Evolutionary conservation across 768 basidiomycete species (phyloP).

Genomic region (Mycena belliarum): DNA sequence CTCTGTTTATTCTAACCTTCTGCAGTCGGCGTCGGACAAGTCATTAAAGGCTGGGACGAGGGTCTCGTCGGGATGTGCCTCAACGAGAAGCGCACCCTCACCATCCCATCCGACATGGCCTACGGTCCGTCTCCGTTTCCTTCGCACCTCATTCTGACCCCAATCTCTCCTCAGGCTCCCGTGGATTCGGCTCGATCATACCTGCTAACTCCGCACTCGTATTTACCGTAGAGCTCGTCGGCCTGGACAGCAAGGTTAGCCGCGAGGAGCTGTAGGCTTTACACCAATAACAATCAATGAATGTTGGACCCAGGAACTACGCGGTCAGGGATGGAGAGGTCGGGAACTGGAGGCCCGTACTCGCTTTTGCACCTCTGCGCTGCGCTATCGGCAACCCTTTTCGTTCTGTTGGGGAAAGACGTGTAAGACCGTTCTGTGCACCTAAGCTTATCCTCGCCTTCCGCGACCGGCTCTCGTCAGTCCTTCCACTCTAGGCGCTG

Average conservation of each 20-base stretch:
- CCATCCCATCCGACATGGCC: conserved; percentile 76
- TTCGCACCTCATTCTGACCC: not conserved
- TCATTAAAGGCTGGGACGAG: conserved; percentile 85
- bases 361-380: conserved; percentile 3
- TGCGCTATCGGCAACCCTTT: conserved; percentile 3
- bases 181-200: conserved; percentile 77
- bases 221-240: conserved; percentile 85
- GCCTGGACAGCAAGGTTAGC: conserved; percentile 47
- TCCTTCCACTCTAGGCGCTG: no score
- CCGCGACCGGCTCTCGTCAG: no score
- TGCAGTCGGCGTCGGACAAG: conserved; percentile 76
- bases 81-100: conserved; percentile 84
- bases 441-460: no score
- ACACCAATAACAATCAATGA: not conserved
- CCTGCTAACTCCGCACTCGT: conserved; percentile 79
- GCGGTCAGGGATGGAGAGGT: no score
- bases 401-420: conserved; percentile 7
- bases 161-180: conserved; percentile 47
- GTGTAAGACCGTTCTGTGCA: conserved; percentile 1
- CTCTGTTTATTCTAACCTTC: not conserved
- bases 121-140: conserved; percentile 67
- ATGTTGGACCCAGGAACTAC: not conserved
- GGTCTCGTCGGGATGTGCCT: conserved; percentile 85
- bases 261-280: conserved; percentile 56
- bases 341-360: not conserved